Conservation (phyloP, 257 asterid species). For the Cynanchum wilfordii region DNA sequence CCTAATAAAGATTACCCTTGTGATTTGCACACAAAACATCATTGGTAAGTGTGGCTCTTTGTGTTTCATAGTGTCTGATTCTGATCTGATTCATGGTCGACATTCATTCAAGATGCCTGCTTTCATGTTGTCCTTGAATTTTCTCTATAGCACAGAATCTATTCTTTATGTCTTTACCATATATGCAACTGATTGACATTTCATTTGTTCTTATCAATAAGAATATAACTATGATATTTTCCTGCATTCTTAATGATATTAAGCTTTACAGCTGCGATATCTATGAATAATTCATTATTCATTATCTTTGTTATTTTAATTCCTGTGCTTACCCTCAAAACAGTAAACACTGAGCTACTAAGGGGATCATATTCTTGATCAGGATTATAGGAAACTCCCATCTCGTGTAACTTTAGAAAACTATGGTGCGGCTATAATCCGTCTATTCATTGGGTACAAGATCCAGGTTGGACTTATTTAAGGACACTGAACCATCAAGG, state of each 20-base stretch:
- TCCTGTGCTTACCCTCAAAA: background rate
- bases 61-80: background rate
- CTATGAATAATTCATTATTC: background rate
- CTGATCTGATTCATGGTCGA: background rate
- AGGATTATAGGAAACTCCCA: background rate
- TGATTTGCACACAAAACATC: background rate
- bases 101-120: background rate
- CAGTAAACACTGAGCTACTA: background rate
- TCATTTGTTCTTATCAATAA: background rate
- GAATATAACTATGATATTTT: background rate
- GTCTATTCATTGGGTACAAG: background rate
- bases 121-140: background rate
- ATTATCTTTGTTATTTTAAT: background rate
- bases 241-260: background rate
- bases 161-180: background rate
- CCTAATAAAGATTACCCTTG: background rate
- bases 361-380: background rate
- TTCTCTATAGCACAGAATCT: background rate
- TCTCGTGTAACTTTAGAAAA: background rate
- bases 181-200: background rate
- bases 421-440: background rate
- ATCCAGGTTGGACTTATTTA: background rate
- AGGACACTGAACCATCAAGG: background rate
- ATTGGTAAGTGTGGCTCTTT: background rate
- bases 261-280: background rate